Base-by-base conservation (phyloP, 352 stramenopile genomes). In the Pilasporangium apinafurcum region DNA sequence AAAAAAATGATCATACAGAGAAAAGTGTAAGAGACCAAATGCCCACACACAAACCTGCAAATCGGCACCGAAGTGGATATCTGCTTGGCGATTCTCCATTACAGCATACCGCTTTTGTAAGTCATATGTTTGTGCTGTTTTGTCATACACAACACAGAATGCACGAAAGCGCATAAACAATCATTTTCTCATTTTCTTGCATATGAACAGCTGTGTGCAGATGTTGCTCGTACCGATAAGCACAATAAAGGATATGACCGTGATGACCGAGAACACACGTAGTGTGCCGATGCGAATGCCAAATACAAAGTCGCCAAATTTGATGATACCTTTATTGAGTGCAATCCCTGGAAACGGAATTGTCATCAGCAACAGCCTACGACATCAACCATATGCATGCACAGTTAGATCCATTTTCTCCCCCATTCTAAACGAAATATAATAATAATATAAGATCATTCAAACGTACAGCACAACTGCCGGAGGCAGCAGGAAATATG, bases 261-360 rank as follows among this genome's bases (percentile, higher is more conserved):
- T 90, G 56, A 90, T 87, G 56, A 90, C 53, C 26, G 68, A 79
- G 44, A 90, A 84, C 47, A 90, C 50, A 38, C 70, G 74, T 20
- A 90, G 53, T 31, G 74, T 85, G 37, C 68, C 76, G 35, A 91
- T 64, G 41, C 78, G 69, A 40, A 91, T 79, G 51, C 63, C 83
- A 43, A 91, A 87, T 22, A 87, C 53, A 2, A 86, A 21, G 48
- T 91, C 79, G 34, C 62, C 74, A 37, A 87, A 80, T 48, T 77
- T 80, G 48, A 91, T 67, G 36, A 91, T 72, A 33, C 68, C 73
- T 22, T 66, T 67, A 54, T 86, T 87, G 7, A 84, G 34, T 35
- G 73, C 22, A 22, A 75, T 14, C 16, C 70, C 53, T 12, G 79
- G 78, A 49, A 87, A 86, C 34, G 79, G 79, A 47, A 91, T 86